Percentiles rank a stretch among this genome's conserved stretches.
These are phyloP conservation scores for Phialocephala subalpina DNA, from an alignment of 2,329 filamentous ascomycete genomes.

Conservation along the genomic window DNA sequence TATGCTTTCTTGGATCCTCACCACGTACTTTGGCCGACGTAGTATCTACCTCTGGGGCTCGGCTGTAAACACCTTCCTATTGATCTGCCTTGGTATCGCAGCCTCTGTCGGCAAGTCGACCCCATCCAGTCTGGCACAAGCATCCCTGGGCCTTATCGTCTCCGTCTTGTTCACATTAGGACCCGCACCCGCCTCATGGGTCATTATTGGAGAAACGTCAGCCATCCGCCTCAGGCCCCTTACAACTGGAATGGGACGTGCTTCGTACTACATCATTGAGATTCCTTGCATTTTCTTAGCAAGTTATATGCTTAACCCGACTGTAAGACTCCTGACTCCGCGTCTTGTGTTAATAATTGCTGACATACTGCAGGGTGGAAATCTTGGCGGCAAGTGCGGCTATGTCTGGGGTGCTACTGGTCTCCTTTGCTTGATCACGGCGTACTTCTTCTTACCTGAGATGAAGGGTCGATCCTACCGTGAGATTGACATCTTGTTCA, in stretches of 20 bases:
- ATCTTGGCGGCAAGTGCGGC: conserved; percentile 61
- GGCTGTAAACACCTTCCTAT: conserved; percentile 58
- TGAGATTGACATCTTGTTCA: conserved; percentile 59
- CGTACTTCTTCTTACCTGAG: conserved; percentile 62
- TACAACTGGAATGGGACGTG: conserved; percentile 72
- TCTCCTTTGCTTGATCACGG: conserved; percentile 58
- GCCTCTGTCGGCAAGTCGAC: too few relatives aligned
- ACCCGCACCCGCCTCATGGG: conserved; percentile 70
- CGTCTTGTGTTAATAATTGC: conserved; percentile 25
- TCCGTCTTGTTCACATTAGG: conserved; percentile 70
- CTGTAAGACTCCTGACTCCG: conserved; percentile 42
- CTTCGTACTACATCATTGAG: conserved; percentile 68
- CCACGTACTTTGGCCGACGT: conserved; percentile 68
- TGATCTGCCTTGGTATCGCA: conserved; percentile 66
- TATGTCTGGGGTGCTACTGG: conserved; percentile 67
- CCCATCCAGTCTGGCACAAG: conserved; percentile 63
- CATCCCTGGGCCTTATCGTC: conserved; percentile 69
- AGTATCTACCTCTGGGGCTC: conserved; percentile 71
- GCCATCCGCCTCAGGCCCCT: conserved; percentile 69
- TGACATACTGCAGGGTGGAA: conserved; percentile 47
- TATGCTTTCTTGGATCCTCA: conserved; percentile 74
- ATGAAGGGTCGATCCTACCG: conserved; percentile 63
- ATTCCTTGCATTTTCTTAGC: conserved; percentile 72
- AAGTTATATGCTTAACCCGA: conserved; percentile 67
- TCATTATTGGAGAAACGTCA: conserved; percentile 73